Evolutionary conservation across 1,284 basidiomycete species (phyloP), one percentile per base, ranked within the genome.

Genomic region (Leccinum fallax): DNA sequence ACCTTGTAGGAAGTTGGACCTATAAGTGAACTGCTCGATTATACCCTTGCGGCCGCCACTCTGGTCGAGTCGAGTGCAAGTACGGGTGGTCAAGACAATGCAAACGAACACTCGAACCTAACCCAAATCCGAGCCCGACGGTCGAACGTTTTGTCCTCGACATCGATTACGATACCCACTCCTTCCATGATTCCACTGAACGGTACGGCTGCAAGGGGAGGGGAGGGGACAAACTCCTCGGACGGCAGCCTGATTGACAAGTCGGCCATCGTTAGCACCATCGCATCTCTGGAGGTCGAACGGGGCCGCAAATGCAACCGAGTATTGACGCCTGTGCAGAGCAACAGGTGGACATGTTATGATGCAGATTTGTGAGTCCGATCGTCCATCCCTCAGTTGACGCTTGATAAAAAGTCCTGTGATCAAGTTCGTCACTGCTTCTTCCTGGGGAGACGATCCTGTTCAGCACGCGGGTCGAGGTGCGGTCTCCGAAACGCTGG

Each of bases 261-360:
- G 61, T 66, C 82, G 1, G 74, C 71, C 53, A 74, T 79, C 51
- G 73, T 73, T n/a, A 69, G 75, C 32, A 67, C 66, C 21, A 60
- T 77, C 8, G 49, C 58, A 16, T 54, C 59, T 30, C 43, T 65
- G 13, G 61, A 71, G 9, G 59, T 63, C 1, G 67, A 63, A 9
- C 54, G 87, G 26, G 86, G 87, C 6, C 78, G 87, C 46, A 36
- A 3, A 36, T 36, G 15, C 36, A 82, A 82, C 63, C 78, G 83
- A 26, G 77, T 78, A 6, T 76, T 81, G 68, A 86, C 85, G 4
- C 87, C 87, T 2, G 79, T 87, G 3, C 85, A 84, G 57, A 83
- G 82, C 30, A 81, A 83, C 64, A 79, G 74, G 0, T 64, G 73
- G 1, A 57, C 74, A 49, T 75, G 70, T 28, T 76, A 82, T 40